phyloP scores from a whole-genome alignment of 129 eudicot genomes.

The Arctium lappa region DNA sequence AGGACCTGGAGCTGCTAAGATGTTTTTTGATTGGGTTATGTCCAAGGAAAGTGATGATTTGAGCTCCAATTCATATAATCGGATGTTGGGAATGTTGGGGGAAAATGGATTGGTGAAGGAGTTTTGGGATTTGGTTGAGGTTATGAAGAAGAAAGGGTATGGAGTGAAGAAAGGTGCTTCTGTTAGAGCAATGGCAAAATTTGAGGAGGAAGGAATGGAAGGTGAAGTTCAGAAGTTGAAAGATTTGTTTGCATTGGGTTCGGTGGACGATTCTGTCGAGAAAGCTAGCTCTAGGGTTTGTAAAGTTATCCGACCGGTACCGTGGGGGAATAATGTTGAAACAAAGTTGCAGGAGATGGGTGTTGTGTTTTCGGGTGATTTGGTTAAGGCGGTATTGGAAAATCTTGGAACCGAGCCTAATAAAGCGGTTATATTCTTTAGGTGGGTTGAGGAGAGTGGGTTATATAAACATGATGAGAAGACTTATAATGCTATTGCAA shows the following conservation, averaged over 20 bases:
- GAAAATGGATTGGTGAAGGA: conserved; percentile 57
- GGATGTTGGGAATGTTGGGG: conserved; percentile 63
- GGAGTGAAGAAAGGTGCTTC: conserved; percentile 61
- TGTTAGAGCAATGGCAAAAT: conserved; percentile 39
- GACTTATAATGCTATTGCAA: conserved; percentile 57
- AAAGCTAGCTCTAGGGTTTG: conserved; percentile 38
- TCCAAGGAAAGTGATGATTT: conserved; percentile 36
- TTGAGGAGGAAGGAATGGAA: conserved; percentile 48
- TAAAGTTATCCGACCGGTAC: conserved; percentile 37
- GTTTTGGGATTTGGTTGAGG: conserved; percentile 67
- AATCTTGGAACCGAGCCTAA: conserved; percentile 55
- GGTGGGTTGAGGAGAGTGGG: conserved; percentile 81
- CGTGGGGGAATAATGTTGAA: conserved; percentile 79
- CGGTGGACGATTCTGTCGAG: conserved; percentile 30
- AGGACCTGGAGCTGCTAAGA: conserved; percentile 37
- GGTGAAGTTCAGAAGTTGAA: conserved; percentile 53
- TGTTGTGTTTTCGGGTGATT: conserved; percentile 45
- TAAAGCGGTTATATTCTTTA: conserved; percentile 67
- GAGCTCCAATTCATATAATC: conserved; percentile 63
- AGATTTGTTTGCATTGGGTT: conserved; percentile 46
- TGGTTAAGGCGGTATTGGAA: conserved; percentile 49
- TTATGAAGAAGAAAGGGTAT: conserved; percentile 72
- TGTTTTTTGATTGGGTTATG: conserved; percentile 57
- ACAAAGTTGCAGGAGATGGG: conserved; percentile 37
- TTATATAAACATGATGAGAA: conserved; percentile 55